Evolutionary conservation across 1,284 basidiomycete genomes (phyloP), one percentile per base, ranked within the genome.

Genomic region (Cryptococcus jaspeensis): DNA sequence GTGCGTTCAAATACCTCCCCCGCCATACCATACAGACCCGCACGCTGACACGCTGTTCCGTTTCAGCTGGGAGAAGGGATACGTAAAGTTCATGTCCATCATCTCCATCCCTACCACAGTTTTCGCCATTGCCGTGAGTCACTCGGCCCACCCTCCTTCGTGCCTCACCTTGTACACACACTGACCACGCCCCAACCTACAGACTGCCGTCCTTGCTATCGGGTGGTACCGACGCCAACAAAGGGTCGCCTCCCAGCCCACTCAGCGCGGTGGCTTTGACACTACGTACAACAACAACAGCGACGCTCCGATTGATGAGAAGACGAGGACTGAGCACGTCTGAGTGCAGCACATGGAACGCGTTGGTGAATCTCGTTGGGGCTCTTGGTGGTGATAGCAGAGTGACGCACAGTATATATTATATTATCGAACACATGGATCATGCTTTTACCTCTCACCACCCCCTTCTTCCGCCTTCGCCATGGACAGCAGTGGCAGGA

Each of bases 41-140:
- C 3, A 8, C 20, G 20, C 50, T 51, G 38, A 51, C 35, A 11
- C 5, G 35, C 18, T 36, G 20, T 25, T 13, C 28, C 18, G 36
- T 20, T 28, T 22, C 44, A 61, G 59, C 52, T 61, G 59, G 59
- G 59, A 48, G 15, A 49, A 54, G 39, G 55, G 38, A 5, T 61
- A 61, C 49, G 55, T 61, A 43, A 58, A 58, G 39, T 55, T 61
- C 49, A 57, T 61, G 59, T 55, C 55, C 5, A 61, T 61, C 45
- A 43, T 48, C n/a, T 22, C 38, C 35, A 18, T 49, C 22, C 37
- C 48, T 9, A 41, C 45, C 8, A 48, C 52, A 8, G 37, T 53
- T 35, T 61, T 61, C 42, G 48, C 55, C 16, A 25, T 44, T 20
- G 22, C 50, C 4, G 59, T 56, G 41, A 52, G 58, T 59, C n/a